Conservation (phyloP, 1,139 yeast species). For the Sugiyamaella neomexicana region DNA sequence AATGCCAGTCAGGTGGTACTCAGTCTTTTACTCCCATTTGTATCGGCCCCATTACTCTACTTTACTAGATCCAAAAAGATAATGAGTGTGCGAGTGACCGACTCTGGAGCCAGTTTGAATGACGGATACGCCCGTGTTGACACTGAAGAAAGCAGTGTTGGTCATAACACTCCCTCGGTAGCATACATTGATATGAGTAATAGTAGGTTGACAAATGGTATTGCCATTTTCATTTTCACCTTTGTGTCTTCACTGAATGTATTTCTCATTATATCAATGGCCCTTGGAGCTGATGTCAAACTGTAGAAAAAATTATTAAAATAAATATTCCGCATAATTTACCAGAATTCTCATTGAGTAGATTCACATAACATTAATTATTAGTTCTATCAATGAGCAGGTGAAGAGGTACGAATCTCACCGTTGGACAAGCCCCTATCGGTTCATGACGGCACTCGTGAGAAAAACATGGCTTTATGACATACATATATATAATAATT, state of each 20-base stretch:
- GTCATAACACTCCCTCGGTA: not conserved
- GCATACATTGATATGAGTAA: conserved; percentile 62
- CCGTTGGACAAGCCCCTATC: conserved; percentile 1
- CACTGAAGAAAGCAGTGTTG: conserved; percentile 12
- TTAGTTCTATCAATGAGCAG: too few species aligned
- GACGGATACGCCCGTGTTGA: conserved; percentile 13
- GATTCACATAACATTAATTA: too few species aligned
- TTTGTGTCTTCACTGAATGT: conserved; percentile 70
- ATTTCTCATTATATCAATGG: conserved; percentile 65
- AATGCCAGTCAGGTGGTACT: conserved; percentile 88
- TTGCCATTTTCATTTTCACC: conserved; percentile 66
- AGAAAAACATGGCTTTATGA: too few species aligned
- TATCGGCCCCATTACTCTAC: conserved; percentile 83
- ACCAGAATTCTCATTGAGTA: too few species aligned
- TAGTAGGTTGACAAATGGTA: conserved; percentile 52
- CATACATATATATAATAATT: too few species aligned
- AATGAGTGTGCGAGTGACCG: conserved; percentile 61
- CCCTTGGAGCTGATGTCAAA: conserved; percentile 66
- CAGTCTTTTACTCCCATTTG: conserved; percentile 80
- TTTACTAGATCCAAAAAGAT: conserved; percentile 73
- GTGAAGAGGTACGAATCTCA: too few species aligned
- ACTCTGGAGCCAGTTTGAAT: conserved; percentile 8
- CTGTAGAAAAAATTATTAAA: conserved; percentile 8
- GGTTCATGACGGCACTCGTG: too few species aligned
- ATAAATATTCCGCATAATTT: conserved; percentile 7